Evolutionary conservation across 2,329 filamentous ascomycete genomes (phyloP), one percentile per base, ranked within the genome.

Genomic region (Graphilbum sp.): DNA sequence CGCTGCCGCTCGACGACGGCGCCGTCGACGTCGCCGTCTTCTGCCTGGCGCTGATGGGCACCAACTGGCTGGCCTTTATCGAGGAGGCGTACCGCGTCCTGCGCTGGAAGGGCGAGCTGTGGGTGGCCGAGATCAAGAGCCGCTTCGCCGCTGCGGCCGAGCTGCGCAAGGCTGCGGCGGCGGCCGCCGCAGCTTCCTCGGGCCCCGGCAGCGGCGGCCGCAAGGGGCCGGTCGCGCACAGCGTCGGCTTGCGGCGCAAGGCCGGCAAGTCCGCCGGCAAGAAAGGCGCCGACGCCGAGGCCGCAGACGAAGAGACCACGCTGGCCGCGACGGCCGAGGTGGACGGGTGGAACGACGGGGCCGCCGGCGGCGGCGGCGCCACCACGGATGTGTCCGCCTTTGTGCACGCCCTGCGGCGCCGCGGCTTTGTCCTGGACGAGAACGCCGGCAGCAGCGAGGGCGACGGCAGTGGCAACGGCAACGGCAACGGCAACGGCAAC

Each of bases 31-130:
- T 98, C 5, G 83, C 83, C 35, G 78, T 98, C 48, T 96, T 96
- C 65, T 98, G 90, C 57, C 70, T 98, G 24, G 90, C 88, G 36
- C 72, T 98, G 42, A 98, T 98, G 90, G 90, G 90, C 52, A 98
- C 90, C 39, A 98, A 98, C 62, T 98, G 90, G 88, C 72, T 93
- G 38, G 78, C 85, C 49, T 96, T 98, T 55, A 72, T 98, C 50
- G 90, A 96, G 60, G 90, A 98, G 62, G 88, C 88, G 13, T 93
- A 85, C 64, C 78, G 90, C 38, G 69, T 96, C 37, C 69, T 98
- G 44, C 79, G 85, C 52, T 87, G 86, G 72, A 88, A 90, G 53
- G 90, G 90, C 47, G 90, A 98, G 64, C 75, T 94, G 38, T 98
- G 90, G 90, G 73, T 98, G 37, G 83, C 85, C 35, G 90, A 98